Base-by-base conservation (phyloP, 352 stramenopile genomes). In the Plasmopara halstedii region DNA sequence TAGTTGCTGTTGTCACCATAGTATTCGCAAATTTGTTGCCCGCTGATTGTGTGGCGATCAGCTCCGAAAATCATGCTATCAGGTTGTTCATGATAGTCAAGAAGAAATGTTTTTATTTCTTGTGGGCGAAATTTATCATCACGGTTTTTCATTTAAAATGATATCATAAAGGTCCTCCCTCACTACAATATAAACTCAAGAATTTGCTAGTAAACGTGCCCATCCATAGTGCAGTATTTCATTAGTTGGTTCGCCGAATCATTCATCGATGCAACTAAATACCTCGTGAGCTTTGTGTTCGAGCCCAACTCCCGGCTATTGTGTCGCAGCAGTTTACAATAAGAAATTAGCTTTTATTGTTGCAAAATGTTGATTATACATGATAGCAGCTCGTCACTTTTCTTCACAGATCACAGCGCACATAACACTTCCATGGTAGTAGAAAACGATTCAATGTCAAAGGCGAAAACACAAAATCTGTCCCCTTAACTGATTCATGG, bases 1-100 rank as follows among this genome's bases (percentile, higher is more conserved):
- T 85, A 87, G 50, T 95, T 97, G 64, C 79, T 76, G 51, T 95
- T 96, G 70, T 96, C 87, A n/a, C 90, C 90, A 33, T 98, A 98
- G 63, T 97, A 90, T 68, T 98, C 92, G 45, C 96, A 89, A 5
- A 97, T 55, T 47, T 97, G 88, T 2, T 57, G 27, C 7, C 43
- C 50, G 0, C 19, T 37, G 0, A 7, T 18, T 4, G 62, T 70
- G 0, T 42, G 13, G 10, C 85, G 78, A 53, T 95, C 87, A 5
- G 82, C 77, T 17, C 58, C 58, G n/a, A 95, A 70, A 2, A 53
- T 50, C 53, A 90, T 78, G 4, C 60, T 66, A n/a, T 42, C 22
- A 17, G 44, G 27, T 1, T 63, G 40, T 36, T 58, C 42, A 40
- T 88, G 80, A 22, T 77, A 88, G 6, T 74, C 20, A 1, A 91